Conservation (phyloP, 2,329 filamentous ascomycete species). For the Hypoxylon sp. region DNA sequence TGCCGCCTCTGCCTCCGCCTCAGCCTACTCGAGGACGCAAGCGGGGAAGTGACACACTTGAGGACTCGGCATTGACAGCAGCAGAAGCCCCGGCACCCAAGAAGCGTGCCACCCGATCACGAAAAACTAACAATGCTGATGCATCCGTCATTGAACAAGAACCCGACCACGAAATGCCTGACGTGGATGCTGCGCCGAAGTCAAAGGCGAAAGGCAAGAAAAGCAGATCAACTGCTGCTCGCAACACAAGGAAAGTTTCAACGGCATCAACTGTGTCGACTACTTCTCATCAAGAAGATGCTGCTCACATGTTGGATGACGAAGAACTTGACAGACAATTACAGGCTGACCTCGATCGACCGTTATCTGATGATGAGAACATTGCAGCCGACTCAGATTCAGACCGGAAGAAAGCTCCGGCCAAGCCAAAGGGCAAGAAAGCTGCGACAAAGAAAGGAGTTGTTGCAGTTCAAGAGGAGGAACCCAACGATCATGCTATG, state of each 20-base stretch:
- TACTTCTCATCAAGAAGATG: constrained; percentile 55
- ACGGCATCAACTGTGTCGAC: constrained; percentile 63
- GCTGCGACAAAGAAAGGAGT: constrained; percentile 50
- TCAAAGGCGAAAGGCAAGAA: constrained; percentile 61
- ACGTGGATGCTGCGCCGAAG: constrained; percentile 51
- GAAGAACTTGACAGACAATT: constrained; percentile 77
- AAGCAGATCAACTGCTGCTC: constrained; percentile 61
- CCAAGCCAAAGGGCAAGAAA: constrained; percentile 53
- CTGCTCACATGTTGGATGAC: constrained; percentile 68
- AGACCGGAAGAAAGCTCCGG: constrained; percentile 58
- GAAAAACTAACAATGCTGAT: constrained; percentile 63
- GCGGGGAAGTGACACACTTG: constrained; percentile 72
- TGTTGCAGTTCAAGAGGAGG: constrained; percentile 51
- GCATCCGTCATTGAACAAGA: constrained; percentile 59
- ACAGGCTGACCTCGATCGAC: constrained; percentile 74
- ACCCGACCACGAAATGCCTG: constrained; percentile 59
- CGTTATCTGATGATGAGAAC: constrained; percentile 68
- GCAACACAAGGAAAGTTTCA: constrained; percentile 64
- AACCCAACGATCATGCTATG: constrained; percentile 63
- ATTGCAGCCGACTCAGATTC: constrained; percentile 64
- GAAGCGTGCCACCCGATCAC: constrained; percentile 69
- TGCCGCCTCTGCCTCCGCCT: constrained; percentile 54
- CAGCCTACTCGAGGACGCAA: constrained; percentile 72
- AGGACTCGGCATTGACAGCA: constrained; percentile 62
- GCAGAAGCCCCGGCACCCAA: constrained; percentile 69